Evolutionary conservation across 1,139 yeast genomes (phyloP).

Genomic region (Diutina mesorugosa): DNA sequence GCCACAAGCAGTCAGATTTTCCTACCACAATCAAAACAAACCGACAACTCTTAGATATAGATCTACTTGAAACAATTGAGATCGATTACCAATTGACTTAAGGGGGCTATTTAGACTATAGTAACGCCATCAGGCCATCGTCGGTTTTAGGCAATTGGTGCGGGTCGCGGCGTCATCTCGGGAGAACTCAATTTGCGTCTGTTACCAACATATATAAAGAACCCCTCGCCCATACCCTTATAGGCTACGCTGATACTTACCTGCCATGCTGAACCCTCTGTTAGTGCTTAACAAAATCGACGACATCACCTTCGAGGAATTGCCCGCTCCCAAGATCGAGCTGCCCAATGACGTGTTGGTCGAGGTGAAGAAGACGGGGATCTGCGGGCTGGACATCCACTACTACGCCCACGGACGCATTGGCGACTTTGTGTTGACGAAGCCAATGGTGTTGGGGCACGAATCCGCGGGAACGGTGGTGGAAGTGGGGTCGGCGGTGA

Average conservation of each 20-base stretch:
- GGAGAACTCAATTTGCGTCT: neutral
- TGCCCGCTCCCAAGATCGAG: slow-evolving; percentile 47
- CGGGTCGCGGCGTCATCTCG: neutral
- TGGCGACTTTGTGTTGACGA: slow-evolving; percentile 53
- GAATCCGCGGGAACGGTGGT: slow-evolving; percentile 64
- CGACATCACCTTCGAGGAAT: slow-evolving; percentile 51
- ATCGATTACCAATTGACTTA: no score
- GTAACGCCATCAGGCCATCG: neutral
- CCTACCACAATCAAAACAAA: no score
- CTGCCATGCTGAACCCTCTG: slow-evolving; percentile 37
- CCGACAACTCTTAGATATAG: no score
- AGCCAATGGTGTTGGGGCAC: slow-evolving; percentile 66
- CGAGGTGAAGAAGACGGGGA: slow-evolving; percentile 68
- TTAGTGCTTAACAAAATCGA: slow-evolving; percentile 56
- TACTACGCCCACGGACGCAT: slow-evolving; percentile 70
- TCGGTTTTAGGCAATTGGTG: neutral
- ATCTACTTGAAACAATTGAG: no score
- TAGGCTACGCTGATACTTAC: neutral
- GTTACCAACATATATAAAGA: neutral
- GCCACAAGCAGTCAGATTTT: no score
- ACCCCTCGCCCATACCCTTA: neutral
- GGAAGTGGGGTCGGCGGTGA: slow-evolving; percentile 53
- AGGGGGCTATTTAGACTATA: no score
- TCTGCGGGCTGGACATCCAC: slow-evolving; percentile 83
- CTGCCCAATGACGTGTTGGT: slow-evolving; percentile 64